A percentile compares a stretch with the other conserved stretches of the same genome.
Conservation (phyloP, 345 rosid species). For the Cardamine chenopodiifolia region DNA sequence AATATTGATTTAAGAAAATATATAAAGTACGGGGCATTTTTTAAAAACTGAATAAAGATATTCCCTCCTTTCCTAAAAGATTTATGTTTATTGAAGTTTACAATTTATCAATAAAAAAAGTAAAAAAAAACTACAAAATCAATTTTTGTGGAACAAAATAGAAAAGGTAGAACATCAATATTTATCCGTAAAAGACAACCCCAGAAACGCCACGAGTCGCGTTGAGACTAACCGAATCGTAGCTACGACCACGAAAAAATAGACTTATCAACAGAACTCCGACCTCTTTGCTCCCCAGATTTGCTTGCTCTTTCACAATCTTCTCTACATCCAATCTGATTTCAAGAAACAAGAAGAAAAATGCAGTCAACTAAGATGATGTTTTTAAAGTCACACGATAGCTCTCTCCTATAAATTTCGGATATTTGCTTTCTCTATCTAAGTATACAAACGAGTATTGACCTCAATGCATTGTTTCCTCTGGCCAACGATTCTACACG, state of each 20-base stretch:
- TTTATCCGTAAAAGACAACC: conserved; percentile 44
- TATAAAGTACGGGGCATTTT: too few species aligned
- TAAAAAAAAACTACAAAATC: too few species aligned
- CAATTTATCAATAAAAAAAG: too few species aligned
- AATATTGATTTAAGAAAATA: not conserved
- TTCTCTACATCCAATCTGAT: conserved; percentile 69
- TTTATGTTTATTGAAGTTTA: too few species aligned
- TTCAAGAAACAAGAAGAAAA: not conserved
- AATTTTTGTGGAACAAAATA: too few species aligned
- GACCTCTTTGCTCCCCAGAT: conserved; percentile 70
- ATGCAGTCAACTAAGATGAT: not conserved
- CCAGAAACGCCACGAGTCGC: conserved; percentile 41
- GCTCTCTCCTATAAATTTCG: not conserved
- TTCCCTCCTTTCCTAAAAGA: too few species aligned
- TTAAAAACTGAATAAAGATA: too few species aligned
- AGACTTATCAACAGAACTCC: conserved; percentile 64
- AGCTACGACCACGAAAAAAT: conserved; percentile 63
- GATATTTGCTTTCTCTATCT: not conserved
- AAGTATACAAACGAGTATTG: conserved; percentile 31
- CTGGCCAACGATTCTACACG: conserved; percentile 57
- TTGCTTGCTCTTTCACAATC: conserved; percentile 57
- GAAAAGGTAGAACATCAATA: too few species aligned
- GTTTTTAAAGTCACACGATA: not conserved
- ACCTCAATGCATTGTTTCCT: conserved; percentile 80
- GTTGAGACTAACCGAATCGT: conserved; percentile 60